Conservation (phyloP, 495 filamentous ascomycete species). For the Penicillium daleae region DNA sequence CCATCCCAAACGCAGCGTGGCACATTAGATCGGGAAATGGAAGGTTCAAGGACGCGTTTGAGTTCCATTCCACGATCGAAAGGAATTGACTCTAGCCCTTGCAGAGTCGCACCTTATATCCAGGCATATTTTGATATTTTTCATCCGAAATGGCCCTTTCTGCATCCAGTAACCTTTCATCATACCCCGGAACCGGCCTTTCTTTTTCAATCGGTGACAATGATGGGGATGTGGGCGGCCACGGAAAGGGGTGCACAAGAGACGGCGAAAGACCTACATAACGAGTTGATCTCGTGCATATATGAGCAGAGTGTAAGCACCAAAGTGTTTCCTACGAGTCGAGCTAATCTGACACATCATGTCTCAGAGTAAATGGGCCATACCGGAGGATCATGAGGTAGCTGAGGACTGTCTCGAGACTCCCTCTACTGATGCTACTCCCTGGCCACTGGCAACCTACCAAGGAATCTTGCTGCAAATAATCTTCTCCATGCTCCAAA, state of each 20-base stretch:
- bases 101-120: conserved; percentile 2
- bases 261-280: conserved; percentile 4
- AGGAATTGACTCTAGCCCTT: not conserved
- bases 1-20: not conserved
- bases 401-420: no score
- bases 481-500: conserved; percentile 17
- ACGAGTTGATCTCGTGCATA: not conserved
- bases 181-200: conserved; percentile 9
- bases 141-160: conserved; percentile 20
- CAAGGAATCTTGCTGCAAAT: conserved; percentile 23
- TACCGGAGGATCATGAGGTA: not conserved
- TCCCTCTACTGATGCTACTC: not conserved
- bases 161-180: conserved; percentile 28
- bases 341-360: not conserved
- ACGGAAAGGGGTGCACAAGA: not conserved
- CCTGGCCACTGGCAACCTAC: conserved; percentile 26
- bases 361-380: conserved; percentile 8
- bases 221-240: conserved; percentile 13
- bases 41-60: not conserved
- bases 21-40: not conserved
- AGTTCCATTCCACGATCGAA: not conserved
- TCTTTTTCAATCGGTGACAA: conserved; percentile 11
- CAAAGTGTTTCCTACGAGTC: no score
- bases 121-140: conserved; percentile 23
- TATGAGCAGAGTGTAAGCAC: not conserved